Evolutionary conservation across 2,329 filamentous ascomycete species (phyloP).

Genomic region (Nigrospora osmanthi): DNA sequence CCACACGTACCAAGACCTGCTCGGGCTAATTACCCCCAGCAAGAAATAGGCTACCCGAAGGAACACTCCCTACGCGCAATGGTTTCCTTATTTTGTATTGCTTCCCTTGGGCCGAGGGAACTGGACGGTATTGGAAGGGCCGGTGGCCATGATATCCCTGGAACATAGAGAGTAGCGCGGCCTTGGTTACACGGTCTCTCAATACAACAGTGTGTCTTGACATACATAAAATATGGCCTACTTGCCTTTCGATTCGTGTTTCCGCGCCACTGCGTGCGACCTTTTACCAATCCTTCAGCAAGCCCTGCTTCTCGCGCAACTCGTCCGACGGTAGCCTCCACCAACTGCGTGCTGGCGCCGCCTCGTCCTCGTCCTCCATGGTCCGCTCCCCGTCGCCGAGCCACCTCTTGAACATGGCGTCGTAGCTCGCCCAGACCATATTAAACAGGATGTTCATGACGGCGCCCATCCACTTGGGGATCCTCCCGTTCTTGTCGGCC

Average conservation of each 20-base stretch:
- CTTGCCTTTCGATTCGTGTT: no score
- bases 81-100: no score
- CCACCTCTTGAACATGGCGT: conserved; percentile 50
- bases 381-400: conserved; percentile 86
- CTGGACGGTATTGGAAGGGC: no score
- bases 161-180: no score
- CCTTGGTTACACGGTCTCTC: no score
- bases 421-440: conserved; percentile 56
- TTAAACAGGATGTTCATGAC: conserved; percentile 35
- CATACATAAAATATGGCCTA: no score
- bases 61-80: background rate
- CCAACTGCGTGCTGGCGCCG: background rate
- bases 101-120: no score
- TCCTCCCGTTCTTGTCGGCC: conserved; percentile 52
- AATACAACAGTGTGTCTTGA: no score
- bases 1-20: conserved; percentile 73
- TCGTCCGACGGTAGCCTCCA: background rate
- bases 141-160: no score
- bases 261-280: no score
- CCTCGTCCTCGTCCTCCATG: conserved; percentile 9
- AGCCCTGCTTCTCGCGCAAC: conserved; percentile 12
- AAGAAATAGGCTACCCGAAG: background rate
- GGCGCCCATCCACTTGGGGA: conserved; percentile 59
- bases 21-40: conserved; percentile 45
- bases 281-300: conserved; percentile 20